Evolutionary conservation across 305 asterid genomes (phyloP).

Genomic region (Petunia hybrid): DNA sequence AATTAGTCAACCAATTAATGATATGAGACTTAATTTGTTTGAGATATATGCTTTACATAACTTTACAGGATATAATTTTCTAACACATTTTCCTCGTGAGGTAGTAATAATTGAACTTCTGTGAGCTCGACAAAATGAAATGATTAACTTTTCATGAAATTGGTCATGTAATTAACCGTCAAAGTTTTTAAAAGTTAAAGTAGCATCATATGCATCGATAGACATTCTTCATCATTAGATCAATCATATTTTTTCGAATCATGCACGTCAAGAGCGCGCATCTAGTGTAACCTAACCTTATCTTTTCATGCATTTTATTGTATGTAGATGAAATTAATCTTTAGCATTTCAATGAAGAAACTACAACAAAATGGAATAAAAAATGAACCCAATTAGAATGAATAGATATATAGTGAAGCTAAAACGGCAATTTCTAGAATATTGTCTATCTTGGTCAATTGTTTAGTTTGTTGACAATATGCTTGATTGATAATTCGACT

Average conservation of each 20-base stretch:
- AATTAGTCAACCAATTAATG: neutral
- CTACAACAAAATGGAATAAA: neutral
- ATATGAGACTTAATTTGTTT: neutral
- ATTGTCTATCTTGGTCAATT: neutral
- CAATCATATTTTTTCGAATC: conserved; percentile 25
- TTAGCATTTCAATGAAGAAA: neutral
- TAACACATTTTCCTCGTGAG: too few species aligned
- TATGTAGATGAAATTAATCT: neutral
- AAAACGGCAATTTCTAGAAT: neutral
- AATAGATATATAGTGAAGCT: neutral
- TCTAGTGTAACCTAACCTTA: neutral
- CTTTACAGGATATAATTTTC: neutral
- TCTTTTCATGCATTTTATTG: neutral
- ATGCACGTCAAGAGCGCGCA: conserved; percentile 5
- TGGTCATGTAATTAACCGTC: neutral
- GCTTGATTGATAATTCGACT: neutral
- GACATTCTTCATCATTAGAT: neutral
- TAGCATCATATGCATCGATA: neutral
- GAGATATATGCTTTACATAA: neutral
- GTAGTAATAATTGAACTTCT: neutral
- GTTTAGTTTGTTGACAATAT: conserved; percentile 5
- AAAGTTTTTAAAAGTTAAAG: neutral
- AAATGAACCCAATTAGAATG: neutral
- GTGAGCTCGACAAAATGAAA: neutral
- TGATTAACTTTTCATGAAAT: conserved; percentile 4